Evolutionary conservation across 2,329 filamentous ascomycete species (phyloP).

Genomic region (Cytospora leucostoma): DNA sequence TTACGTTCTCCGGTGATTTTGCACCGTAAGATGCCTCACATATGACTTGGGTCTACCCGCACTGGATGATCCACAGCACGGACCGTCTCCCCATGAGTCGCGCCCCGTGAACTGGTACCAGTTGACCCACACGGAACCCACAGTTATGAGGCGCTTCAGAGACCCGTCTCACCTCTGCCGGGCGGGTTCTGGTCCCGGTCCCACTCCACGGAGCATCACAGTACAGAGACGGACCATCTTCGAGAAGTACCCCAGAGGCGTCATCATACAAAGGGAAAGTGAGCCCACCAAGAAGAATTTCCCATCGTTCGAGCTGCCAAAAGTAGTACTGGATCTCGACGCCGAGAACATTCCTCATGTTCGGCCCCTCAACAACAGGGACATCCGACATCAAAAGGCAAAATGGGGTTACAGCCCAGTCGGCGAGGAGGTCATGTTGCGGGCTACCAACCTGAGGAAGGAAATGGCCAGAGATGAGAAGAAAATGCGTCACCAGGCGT

Average conservation of each 20-base stretch:
- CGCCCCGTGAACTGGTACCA: not conserved
- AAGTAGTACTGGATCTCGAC: slow-evolving; percentile 54
- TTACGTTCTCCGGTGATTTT: not conserved
- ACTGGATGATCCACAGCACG: slow-evolving; percentile 7
- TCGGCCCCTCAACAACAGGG: slow-evolving; percentile 41
- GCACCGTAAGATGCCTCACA: not conserved
- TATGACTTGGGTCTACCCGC: not conserved
- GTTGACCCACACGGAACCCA: not conserved
- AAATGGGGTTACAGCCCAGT: slow-evolving; percentile 35
- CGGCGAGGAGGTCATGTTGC: slow-evolving; percentile 31
- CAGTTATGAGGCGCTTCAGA: slow-evolving; percentile 16
- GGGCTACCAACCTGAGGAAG: slow-evolving; percentile 37
- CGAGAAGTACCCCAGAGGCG: not conserved
- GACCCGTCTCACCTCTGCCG: slow-evolving; percentile 16
- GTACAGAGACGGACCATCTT: slow-evolving; percentile 16
- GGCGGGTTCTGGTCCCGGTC: slow-evolving; percentile 5
- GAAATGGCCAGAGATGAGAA: slow-evolving; percentile 25
- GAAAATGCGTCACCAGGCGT: slow-evolving; percentile 16
- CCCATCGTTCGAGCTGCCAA: slow-evolving; percentile 41
- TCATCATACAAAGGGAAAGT: not conserved
- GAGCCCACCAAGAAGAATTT: not conserved
- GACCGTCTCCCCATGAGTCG: slow-evolving; percentile 18
- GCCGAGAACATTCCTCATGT: slow-evolving; percentile 47
- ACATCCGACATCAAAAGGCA: slow-evolving; percentile 38
- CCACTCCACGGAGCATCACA: not conserved